Percentiles rank a stretch among this genome's conserved stretches.
phyloP scores from a whole-genome alignment of 2,329 filamentous ascomycete genomes.

The Aureobasidium leucospermi region DNA sequence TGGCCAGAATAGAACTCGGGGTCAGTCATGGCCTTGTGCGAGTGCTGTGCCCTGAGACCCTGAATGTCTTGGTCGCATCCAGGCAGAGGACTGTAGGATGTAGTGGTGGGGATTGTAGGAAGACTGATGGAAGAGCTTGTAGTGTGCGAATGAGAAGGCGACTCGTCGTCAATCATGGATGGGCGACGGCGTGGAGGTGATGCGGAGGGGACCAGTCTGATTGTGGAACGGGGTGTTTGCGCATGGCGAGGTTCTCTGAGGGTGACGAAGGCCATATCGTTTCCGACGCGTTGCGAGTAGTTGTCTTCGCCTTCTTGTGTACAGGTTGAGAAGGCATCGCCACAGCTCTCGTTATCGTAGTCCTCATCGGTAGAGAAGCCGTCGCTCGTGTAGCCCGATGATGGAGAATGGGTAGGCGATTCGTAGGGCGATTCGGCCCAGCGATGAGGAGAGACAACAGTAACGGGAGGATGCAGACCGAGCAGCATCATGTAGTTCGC shows the following conservation, averaged over 20 bases:
- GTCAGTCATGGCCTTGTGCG: constrained; percentile 7
- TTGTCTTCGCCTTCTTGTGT: neutral
- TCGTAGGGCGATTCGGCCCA: neutral
- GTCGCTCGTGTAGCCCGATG: neutral
- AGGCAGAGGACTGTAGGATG: constrained; percentile 3
- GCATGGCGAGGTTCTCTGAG: neutral
- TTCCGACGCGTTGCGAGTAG: neutral
- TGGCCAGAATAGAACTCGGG: constrained; percentile 1
- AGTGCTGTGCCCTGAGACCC: neutral
- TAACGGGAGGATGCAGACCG: constrained; percentile 21
- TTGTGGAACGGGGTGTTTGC: neutral
- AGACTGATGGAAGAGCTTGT: constrained; percentile 27
- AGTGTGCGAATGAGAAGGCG: constrained; percentile 19
- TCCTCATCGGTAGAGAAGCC: constrained; percentile 4
- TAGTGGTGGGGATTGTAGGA: constrained; percentile 16
- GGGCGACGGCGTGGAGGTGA: no score
- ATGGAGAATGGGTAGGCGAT: neutral
- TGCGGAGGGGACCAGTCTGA: neutral
- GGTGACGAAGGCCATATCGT: neutral
- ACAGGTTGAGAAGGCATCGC: neutral
- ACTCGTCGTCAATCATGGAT: constrained; percentile 18
- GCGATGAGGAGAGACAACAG: neutral
- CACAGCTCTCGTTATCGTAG: neutral
- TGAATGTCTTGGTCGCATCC: neutral
- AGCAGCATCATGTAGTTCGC: constrained; percentile 29